phyloP scores from a whole-genome alignment of 2,329 filamentous ascomycete genomes.

The Phyllosticta capitalensis region DNA sequence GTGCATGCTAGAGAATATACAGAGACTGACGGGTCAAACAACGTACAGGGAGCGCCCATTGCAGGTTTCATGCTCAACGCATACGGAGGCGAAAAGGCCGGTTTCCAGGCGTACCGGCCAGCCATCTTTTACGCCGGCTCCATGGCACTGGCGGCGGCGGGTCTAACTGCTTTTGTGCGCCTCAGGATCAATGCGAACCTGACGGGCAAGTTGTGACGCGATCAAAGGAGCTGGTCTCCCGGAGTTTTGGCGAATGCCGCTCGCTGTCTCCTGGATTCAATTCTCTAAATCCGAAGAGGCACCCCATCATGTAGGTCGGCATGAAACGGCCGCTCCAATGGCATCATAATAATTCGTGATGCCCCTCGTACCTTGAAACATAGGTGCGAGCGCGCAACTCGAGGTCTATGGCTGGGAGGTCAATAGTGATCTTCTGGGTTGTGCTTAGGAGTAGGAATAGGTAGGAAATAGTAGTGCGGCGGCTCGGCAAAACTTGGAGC shows the following conservation, averaged over 20 bases:
- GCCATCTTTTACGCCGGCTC: constrained; percentile 14
- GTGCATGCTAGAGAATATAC: neutral
- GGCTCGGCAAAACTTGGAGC: neutral
- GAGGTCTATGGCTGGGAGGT: neutral
- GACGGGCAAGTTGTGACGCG: constrained; percentile 8
- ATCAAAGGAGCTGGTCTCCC: neutral
- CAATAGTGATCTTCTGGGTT: neutral
- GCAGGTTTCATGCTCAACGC: constrained; percentile 13
- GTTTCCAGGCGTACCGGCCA: constrained; percentile 13
- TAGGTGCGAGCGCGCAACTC: neutral
- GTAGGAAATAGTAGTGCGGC: neutral
- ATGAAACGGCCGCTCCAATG: neutral
- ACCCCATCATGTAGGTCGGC: neutral
- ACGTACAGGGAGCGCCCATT: constrained; percentile 12
- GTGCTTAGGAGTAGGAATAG: neutral
- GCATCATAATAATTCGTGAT: neutral
- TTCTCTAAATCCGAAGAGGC: neutral
- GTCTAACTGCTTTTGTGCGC: constrained; percentile 10
- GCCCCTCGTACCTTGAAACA: neutral
- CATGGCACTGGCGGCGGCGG: constrained; percentile 11
- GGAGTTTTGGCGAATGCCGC: neutral
- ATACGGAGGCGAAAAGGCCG: constrained; percentile 11
- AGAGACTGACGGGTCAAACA: neutral
- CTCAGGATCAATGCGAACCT: constrained; percentile 12
- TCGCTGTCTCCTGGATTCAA: neutral